Conservation (phyloP, 306 rosid species). For the Pyrus pyrifolia region DNA sequence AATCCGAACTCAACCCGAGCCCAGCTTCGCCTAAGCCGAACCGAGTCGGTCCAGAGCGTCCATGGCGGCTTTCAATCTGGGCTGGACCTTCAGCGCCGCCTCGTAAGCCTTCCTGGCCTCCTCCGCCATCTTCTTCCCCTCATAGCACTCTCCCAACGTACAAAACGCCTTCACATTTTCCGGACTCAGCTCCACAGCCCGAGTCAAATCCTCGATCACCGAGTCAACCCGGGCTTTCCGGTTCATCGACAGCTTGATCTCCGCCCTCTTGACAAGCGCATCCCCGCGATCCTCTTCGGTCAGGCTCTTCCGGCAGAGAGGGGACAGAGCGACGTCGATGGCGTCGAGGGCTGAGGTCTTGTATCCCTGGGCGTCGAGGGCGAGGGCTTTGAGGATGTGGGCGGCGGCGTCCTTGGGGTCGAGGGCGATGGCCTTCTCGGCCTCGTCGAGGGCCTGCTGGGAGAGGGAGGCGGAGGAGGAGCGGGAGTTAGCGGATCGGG, state of each 20-base stretch:
- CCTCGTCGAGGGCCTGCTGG: conserved; percentile 52
- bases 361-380: conserved; percentile 68
- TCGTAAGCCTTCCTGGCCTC: conserved; percentile 71
- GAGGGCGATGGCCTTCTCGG: conserved; percentile 58
- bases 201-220: conserved; percentile 51
- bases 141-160: conserved; percentile 68
- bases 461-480: conserved; percentile 24
- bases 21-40: conserved; percentile 8
- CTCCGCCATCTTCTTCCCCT: conserved; percentile 55
- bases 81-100: conserved; percentile 56
- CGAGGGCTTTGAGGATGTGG: conserved; percentile 67
- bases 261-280: conserved; percentile 70
- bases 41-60: conserved; percentile 54
- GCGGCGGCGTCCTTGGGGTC: conserved; percentile 84
- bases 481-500: conserved; percentile 42
- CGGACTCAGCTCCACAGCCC: conserved; percentile 48
- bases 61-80: conserved; percentile 32
- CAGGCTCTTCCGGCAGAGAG: conserved; percentile 52
- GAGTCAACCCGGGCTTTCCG: conserved; percentile 45
- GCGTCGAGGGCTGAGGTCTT: conserved; percentile 74
- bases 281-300: conserved; percentile 55
- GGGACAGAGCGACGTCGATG: conserved; percentile 67
- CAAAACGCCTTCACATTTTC: conserved; percentile 49
- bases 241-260: conserved; percentile 51
- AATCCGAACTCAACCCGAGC: background rate